phyloP scores from a whole-genome alignment of 2,329 filamentous ascomycete species.

The Rhexocercosporidium sp. region DNA sequence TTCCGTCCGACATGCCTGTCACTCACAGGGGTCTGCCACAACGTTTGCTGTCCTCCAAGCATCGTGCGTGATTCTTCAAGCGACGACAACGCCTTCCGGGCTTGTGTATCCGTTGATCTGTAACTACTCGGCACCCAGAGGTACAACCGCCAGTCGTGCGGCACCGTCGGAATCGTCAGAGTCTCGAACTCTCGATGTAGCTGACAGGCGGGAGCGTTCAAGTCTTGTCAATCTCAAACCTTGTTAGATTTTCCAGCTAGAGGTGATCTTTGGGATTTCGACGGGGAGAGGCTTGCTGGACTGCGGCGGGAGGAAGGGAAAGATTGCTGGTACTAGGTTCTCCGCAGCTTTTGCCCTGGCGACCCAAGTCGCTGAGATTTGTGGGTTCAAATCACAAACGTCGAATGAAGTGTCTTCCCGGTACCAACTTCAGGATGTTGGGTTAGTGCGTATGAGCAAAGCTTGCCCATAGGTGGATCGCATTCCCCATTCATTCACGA shows the following conservation, averaged over 20 bases:
- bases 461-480: constrained; percentile 3
- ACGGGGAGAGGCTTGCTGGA: not conserved
- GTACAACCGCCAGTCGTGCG: not conserved
- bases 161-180: not conserved
- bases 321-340: not conserved
- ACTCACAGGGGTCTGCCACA: not conserved
- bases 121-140: not conserved
- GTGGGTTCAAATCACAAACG: not conserved
- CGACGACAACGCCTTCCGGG: not conserved
- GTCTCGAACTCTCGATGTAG: constrained; percentile 10
- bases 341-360: not conserved
- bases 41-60: not conserved
- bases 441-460: constrained; percentile 6
- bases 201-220: constrained; percentile 8
- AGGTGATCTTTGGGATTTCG: not conserved
- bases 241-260: not conserved
- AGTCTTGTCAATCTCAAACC: constrained; percentile 12
- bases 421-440: not conserved
- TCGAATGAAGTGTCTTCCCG: not conserved
- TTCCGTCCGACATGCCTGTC: constrained; percentile 12
- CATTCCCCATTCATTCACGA: constrained; percentile 4
- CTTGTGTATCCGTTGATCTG: not conserved
- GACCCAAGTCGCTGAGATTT: not conserved
- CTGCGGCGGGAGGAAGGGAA: not conserved
- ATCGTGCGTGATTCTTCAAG: constrained; percentile 12